phyloP scores from a whole-genome alignment of 2,329 filamentous ascomycete genomes.

The Zasmidium cellare region DNA sequence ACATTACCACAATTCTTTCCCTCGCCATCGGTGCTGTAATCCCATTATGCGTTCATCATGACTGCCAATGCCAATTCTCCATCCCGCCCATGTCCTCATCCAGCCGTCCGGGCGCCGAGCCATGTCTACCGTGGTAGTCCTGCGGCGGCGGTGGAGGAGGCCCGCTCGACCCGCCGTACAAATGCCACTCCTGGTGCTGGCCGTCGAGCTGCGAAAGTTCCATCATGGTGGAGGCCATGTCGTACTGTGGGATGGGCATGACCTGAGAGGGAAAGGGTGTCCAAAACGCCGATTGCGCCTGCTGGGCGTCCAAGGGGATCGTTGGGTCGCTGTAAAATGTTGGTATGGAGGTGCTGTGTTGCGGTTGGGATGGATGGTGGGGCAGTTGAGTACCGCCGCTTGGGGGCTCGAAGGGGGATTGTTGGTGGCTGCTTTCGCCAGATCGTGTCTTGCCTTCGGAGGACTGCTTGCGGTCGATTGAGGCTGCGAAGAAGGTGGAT shows the following conservation, averaged over 20 bases:
- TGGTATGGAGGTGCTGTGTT: slow-evolving; percentile 24
- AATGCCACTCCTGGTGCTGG: slow-evolving; percentile 8
- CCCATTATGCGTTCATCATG: slow-evolving; percentile 1
- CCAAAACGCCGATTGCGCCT: slow-evolving; percentile 35
- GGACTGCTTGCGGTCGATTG: slow-evolving; percentile 28
- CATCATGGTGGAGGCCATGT: slow-evolving; percentile 15
- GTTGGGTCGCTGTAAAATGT: slow-evolving; percentile 28
- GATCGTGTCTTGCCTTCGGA: slow-evolving; percentile 24
- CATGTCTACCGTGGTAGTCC: slow-evolving; percentile 8
- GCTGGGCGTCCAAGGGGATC: slow-evolving; percentile 20
- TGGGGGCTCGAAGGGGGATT: slow-evolving; percentile 27
- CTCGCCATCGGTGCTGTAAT: background rate
- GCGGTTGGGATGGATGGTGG: slow-evolving; percentile 9
- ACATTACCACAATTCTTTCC: no score
- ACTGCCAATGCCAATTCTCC: slow-evolving; percentile 20
- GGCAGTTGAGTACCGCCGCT: background rate
- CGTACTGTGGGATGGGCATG: slow-evolving; percentile 32
- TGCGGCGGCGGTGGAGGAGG: background rate
- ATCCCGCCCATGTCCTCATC: slow-evolving; percentile 24
- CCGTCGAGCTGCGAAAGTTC: slow-evolving; percentile 20
- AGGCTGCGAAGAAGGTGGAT: slow-evolving; percentile 33
- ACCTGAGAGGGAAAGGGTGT: slow-evolving; percentile 43
- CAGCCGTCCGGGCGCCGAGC: slow-evolving; percentile 13
- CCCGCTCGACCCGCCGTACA: background rate
- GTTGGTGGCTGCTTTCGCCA: slow-evolving; percentile 18